Evolutionary conservation across 495 filamentous ascomycete genomes (phyloP).

Genomic region (Podospora pseudoanserina): DNA sequence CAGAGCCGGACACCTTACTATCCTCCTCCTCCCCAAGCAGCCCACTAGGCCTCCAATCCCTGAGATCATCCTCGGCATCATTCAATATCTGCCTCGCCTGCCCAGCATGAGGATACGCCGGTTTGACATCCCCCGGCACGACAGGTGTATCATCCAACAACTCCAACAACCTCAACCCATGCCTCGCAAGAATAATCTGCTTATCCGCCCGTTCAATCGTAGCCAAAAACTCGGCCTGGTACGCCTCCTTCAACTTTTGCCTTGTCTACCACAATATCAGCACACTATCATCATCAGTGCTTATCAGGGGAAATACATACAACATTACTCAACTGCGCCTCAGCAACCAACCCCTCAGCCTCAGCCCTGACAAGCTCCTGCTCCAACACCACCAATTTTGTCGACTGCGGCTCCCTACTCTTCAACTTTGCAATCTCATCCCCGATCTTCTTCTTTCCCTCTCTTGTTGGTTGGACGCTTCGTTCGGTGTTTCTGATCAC

Average conservation of each 20-base stretch:
- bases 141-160: slow-evolving; percentile 89
- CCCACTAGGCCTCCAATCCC: slow-evolving; percentile 58
- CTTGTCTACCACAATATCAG: slow-evolving; percentile 60
- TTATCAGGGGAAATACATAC: slow-evolving; percentile 44
- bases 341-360: slow-evolving; percentile 91
- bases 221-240: slow-evolving; percentile 77
- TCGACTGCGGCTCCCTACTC: slow-evolving; percentile 77
- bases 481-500: slow-evolving; percentile 87
- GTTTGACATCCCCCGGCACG: slow-evolving; percentile 75
- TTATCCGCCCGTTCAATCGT: slow-evolving; percentile 95
- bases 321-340: slow-evolving; percentile 93
- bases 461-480: slow-evolving; percentile 86
- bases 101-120: slow-evolving; percentile 57
- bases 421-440: slow-evolving; percentile 90
- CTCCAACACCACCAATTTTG: slow-evolving; percentile 75
- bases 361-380: slow-evolving; percentile 94
- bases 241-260: slow-evolving; percentile 90
- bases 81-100: slow-evolving; percentile 81
- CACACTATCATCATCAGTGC: neutral
- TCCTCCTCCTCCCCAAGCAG: slow-evolving; percentile 3
- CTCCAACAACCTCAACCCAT: slow-evolving; percentile 78
- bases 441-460: slow-evolving; percentile 74
- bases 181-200: slow-evolving; percentile 85
- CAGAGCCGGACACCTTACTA: neutral
- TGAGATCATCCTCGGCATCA: slow-evolving; percentile 85